These are phyloP conservation scores for Termitomyces sp. DNA, from an alignment of 768 basidiomycete genomes.

Conservation along the genomic window DNA sequence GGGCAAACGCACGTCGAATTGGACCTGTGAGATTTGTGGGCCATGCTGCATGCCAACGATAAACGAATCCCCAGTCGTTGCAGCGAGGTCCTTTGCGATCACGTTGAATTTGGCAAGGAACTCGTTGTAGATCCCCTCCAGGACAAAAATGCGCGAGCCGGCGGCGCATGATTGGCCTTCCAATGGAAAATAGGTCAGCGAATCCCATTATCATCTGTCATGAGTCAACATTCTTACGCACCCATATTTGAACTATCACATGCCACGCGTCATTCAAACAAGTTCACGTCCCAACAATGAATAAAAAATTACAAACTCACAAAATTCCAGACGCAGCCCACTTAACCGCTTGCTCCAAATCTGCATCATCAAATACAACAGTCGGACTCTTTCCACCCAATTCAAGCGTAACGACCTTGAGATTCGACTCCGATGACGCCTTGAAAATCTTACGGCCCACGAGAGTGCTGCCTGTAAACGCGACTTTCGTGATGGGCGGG, in stretches of 20 bases:
- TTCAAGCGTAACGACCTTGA: slow-evolving; percentile 82
- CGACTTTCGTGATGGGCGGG: slow-evolving; percentile 58
- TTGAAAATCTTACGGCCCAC: slow-evolving; percentile 78
- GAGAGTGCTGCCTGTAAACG: slow-evolving; percentile 79
- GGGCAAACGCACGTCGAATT: slow-evolving; percentile 48
- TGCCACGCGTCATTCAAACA: neutral
- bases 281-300: no score
- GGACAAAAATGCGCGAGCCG: slow-evolving; percentile 80
- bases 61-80: slow-evolving; percentile 61
- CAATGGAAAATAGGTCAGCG: neutral
- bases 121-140: slow-evolving; percentile 71
- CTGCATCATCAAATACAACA: slow-evolving; percentile 69
- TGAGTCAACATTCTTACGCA: neutral
- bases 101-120: slow-evolving; percentile 59
- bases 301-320: slow-evolving; percentile 33
- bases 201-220: no score
- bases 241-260: slow-evolving; percentile 31
- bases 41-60: slow-evolving; percentile 51
- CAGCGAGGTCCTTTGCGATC: slow-evolving; percentile 41
- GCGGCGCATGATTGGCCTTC: slow-evolving; percentile 65
- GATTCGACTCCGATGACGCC: slow-evolving; percentile 72
- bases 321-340: slow-evolving; percentile 68
- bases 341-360: slow-evolving; percentile 66
- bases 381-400: slow-evolving; percentile 73
- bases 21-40: slow-evolving; percentile 65